phyloP scores from a whole-genome alignment of 306 rosid species.

The Malus domestica region DNA sequence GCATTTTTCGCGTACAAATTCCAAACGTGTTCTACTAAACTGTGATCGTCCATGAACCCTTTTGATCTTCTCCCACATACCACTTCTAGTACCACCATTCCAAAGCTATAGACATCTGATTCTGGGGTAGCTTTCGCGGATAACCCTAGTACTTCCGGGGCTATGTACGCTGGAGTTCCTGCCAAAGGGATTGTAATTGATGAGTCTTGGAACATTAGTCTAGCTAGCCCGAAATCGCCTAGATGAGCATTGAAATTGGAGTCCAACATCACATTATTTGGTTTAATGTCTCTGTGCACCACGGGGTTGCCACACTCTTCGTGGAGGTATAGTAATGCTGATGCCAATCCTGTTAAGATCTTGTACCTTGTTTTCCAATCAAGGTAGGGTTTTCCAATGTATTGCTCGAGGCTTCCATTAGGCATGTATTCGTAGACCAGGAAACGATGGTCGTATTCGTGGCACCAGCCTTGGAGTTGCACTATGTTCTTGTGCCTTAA shows the following conservation, averaged over 20 bases:
- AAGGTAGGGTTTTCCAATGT: constrained; percentile 34
- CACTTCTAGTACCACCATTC: constrained; percentile 53
- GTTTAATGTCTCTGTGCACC: constrained; percentile 53
- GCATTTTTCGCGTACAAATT: constrained; percentile 22
- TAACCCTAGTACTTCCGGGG: constrained; percentile 42
- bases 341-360: constrained; percentile 44
- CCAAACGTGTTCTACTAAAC: constrained; percentile 48
- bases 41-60: constrained; percentile 25
- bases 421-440: constrained; percentile 52
- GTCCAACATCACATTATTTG: constrained; percentile 46
- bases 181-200: constrained; percentile 28
- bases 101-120: constrained; percentile 53
- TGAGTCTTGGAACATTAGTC: constrained; percentile 27
- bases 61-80: constrained; percentile 48
- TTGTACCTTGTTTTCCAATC: constrained; percentile 46
- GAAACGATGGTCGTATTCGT: constrained; percentile 25
- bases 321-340: constrained; percentile 47
- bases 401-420: constrained; percentile 47
- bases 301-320: constrained; percentile 55
- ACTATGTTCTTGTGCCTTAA: constrained; percentile 52
- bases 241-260: constrained; percentile 29
- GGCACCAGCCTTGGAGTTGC: constrained; percentile 56
- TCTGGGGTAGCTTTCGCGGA: constrained; percentile 43
- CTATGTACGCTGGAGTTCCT: constrained; percentile 49
- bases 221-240: constrained; percentile 57